A percentile compares a stretch with the other conserved stretches of the same genome.
Evolutionary conservation across 352 stramenopile genomes (phyloP).

Genomic region (Nothophytophthora sp.): DNA sequence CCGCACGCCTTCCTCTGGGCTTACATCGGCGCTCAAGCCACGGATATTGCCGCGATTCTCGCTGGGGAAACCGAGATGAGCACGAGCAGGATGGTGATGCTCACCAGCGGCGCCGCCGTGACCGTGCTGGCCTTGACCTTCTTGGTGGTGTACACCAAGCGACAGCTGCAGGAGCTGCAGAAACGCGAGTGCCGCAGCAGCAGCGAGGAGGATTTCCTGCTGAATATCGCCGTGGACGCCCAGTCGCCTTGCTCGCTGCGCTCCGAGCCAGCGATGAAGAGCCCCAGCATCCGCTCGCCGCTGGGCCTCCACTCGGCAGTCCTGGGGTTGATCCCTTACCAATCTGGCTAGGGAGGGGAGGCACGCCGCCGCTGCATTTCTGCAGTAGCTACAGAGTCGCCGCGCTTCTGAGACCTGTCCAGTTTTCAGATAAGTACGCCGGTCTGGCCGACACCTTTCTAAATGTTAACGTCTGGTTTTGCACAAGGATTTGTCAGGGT

Average conservation of each 20-base stretch:
- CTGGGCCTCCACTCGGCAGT: too few relatives aligned
- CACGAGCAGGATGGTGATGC: slow-evolving; percentile 39
- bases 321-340: too few relatives aligned
- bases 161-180: slow-evolving; percentile 59
- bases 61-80: slow-evolving; percentile 53
- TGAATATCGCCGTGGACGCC: slow-evolving; percentile 32
- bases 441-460: too few relatives aligned
- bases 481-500: too few relatives aligned
- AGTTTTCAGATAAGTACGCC: too few relatives aligned
- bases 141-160: slow-evolving; percentile 69
- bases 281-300: too few relatives aligned
- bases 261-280: slow-evolving; percentile 12
- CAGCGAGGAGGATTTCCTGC: slow-evolving; percentile 44
- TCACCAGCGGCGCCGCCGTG: slow-evolving; percentile 39
- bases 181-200: slow-evolving; percentile 56
- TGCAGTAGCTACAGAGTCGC: too few relatives aligned
- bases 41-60: slow-evolving; percentile 62
- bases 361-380: too few relatives aligned
- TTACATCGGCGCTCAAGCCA: slow-evolving; percentile 68
- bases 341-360: too few relatives aligned
- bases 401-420: too few relatives aligned
- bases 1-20: slow-evolving; percentile 74
- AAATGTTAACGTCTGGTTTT: too few relatives aligned
- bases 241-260: slow-evolving; percentile 28
- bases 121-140: slow-evolving; percentile 56